phyloP scores from a whole-genome alignment of 805 yeast species.

The Spathaspora hagerdaliae region DNA sequence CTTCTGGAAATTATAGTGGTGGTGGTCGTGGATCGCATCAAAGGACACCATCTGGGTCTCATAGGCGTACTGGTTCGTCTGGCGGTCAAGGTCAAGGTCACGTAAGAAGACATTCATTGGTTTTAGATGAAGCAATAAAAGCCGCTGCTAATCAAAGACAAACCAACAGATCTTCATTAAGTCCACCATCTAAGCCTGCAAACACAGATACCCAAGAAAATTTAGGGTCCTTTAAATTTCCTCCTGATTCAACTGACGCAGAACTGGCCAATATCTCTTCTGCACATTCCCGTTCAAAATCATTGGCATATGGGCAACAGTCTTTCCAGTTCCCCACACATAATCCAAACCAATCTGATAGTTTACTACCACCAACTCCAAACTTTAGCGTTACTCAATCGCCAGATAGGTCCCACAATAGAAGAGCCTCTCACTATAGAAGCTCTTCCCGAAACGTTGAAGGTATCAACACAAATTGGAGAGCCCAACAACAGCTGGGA shows the following conservation, averaged over 20 bases:
- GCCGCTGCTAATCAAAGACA: conserved; percentile 92
- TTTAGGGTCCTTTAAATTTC: conserved; percentile 21
- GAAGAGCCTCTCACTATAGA: conserved; percentile 38
- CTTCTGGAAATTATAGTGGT: conserved; percentile 3
- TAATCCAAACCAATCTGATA: background rate
- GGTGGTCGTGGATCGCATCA: conserved; percentile 23
- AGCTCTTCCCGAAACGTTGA: conserved; percentile 37
- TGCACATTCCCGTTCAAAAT: conserved; percentile 32
- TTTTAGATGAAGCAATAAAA: conserved; percentile 85
- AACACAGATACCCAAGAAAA: conserved; percentile 6
- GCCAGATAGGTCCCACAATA: conserved; percentile 36
- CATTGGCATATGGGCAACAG: conserved; percentile 43
- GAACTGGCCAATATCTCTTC: conserved; percentile 14
- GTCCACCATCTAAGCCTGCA: conserved; percentile 20
- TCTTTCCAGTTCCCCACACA: conserved; percentile 62
- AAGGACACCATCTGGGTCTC: conserved; percentile 28
- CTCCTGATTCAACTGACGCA: conserved; percentile 14
- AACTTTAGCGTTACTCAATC: conserved; percentile 39
- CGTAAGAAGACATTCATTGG: conserved; percentile 86
- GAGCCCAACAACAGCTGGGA: conserved; percentile 45
- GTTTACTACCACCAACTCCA: conserved; percentile 54
- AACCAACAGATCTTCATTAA: conserved; percentile 31
- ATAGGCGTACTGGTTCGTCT: conserved; percentile 33
- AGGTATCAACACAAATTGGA: conserved; percentile 59
- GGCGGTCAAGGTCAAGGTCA: conserved; percentile 57